Conservation (phyloP, 371 early-diverging fungal species). For the Enteropsectra breve region DNA sequence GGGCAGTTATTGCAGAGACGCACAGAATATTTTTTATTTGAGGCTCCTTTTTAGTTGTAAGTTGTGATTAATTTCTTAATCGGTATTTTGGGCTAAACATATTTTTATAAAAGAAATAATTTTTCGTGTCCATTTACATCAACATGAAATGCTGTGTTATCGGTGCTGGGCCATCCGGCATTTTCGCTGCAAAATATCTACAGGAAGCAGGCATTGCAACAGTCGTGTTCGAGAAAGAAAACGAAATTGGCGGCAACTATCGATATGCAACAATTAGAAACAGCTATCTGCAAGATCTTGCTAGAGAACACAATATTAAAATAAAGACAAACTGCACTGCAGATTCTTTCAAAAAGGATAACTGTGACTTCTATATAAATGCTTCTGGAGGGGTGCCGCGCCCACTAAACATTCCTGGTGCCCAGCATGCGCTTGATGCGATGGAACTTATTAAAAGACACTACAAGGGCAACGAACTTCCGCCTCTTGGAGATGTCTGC, state of each 20-base stretch:
- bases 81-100: too few species aligned
- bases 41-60: too few species aligned
- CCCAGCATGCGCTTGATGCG: slow-evolving; percentile 1
- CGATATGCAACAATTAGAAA: slow-evolving; percentile 29
- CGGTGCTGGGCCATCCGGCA: slow-evolving; percentile 50
- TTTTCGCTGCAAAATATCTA: slow-evolving; percentile 37
- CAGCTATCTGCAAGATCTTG: slow-evolving; percentile 12
- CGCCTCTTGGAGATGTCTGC: slow-evolving; percentile 24
- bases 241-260: slow-evolving; percentile 31
- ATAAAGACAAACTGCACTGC: slow-evolving; percentile 18
- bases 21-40: too few species aligned
- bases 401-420: slow-evolving; percentile 5
- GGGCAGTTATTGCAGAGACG: too few species aligned
- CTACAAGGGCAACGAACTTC: background rate
- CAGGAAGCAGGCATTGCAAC: background rate
- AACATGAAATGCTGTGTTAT: slow-evolving; percentile 16
- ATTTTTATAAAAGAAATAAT: too few species aligned
- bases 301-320: slow-evolving; percentile 19
- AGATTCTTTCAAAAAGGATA: background rate
- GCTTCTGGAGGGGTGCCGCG: slow-evolving; percentile 38
- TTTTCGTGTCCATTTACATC: background rate
- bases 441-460: slow-evolving; percentile 23
- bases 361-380: slow-evolving; percentile 35
- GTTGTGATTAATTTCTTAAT: too few species aligned
- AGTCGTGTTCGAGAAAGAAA: slow-evolving; percentile 33